phyloP scores from a whole-genome alignment of 164 flowering plant species.

The Magnolia sinica region DNA sequence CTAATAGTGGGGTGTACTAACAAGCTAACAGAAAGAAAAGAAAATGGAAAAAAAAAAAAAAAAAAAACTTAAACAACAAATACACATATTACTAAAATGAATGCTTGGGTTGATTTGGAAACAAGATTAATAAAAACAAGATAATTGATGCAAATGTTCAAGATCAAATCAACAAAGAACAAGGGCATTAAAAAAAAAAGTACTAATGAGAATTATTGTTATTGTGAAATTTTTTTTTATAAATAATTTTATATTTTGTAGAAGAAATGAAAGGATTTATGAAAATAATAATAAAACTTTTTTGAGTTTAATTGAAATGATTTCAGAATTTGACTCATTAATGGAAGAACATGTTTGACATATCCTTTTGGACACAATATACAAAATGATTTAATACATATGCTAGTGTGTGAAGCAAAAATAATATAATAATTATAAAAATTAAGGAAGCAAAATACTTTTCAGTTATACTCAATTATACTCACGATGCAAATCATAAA shows the following conservation, averaged over 20 bases:
- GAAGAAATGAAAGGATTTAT: background rate
- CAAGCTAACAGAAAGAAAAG: no score
- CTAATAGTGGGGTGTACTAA: no score
- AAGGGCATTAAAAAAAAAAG: background rate
- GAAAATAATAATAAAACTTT: background rate
- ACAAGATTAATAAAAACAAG: no score
- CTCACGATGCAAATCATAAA: background rate
- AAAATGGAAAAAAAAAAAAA: no score
- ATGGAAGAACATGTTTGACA: background rate
- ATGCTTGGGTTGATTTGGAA: background rate
- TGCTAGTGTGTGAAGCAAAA: no score
- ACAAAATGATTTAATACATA: no score
- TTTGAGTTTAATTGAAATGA: conserved; percentile 5
- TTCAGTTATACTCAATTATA: background rate
- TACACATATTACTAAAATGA: background rate
- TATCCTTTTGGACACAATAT: no score
- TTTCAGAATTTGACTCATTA: background rate
- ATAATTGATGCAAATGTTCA: no score
- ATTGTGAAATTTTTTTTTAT: background rate
- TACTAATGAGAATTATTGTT: background rate
- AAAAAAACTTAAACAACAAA: no score
- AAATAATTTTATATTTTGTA: background rate
- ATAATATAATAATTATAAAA: no score
- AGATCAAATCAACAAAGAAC: background rate
- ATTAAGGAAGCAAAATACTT: no score